Base-by-base conservation (phyloP, 2,329 filamentous ascomycete species). In the Aspergillus sclerotialis region DNA sequence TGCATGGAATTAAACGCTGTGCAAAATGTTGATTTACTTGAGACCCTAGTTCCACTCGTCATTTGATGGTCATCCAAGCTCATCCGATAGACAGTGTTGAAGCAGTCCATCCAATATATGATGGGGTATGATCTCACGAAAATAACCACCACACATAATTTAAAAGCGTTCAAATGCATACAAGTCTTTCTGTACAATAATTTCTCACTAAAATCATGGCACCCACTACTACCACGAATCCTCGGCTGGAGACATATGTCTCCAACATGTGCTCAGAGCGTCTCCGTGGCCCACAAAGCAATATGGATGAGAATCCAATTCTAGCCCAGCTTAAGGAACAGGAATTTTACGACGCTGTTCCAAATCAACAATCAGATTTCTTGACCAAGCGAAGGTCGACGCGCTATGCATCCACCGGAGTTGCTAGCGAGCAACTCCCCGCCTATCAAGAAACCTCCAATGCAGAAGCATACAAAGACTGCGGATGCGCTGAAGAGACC, bases 81-180 rank as follows among this genome's bases (percentile, higher is more conserved):
- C n/a, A n/a, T n/a, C n/a, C n/a, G n/a, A n/a, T n/a, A n/a, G n/a
- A n/a, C n/a, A n/a, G n/a, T n/a, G n/a, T n/a, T n/a, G n/a, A 18
- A 26, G 5, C 7, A 23, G 15, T 24, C 14, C 12, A 28, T 12
- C 10, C 25, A 36, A 19, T 36, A 18, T 25, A 36, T 36, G 34
- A 36, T 36, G 34, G 16, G 11, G 10, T 13, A 36, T 36, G 34
- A 36, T 16, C 30, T 36, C 34, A 36, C 28, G 18, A 27, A 14
- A 11, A 11, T 9, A 8, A 18, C 26, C 17, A 8, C 18, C n/a
- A 14, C 29, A 13, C 21, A 30, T 6, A 11, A n/a, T 16, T 10
- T 16, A 13, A 17, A 30, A n/a, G 13, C 28, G 6, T 13, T 29
- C 14, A 13, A 6, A 29, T 4, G 16, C 13, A 9, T 13, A 13